phyloP scores from a whole-genome alignment of 2,329 filamentous ascomycete genomes.

The Calonectria multiphialidica region DNA sequence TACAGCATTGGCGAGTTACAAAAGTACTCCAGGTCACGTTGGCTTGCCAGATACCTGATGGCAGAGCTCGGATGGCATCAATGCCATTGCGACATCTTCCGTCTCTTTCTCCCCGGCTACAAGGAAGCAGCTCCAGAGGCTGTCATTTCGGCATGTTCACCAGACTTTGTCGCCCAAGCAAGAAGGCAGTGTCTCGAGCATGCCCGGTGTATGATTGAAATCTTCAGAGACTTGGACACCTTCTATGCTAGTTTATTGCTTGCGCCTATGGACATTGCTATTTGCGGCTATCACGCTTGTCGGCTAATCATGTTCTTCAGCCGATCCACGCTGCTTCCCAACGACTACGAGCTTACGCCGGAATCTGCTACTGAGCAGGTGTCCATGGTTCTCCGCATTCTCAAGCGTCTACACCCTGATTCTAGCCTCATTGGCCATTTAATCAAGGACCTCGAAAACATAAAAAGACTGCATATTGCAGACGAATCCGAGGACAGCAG shows the following conservation, averaged over 20 bases:
- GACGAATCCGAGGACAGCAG: conserved; percentile 1
- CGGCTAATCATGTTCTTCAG: conserved; percentile 18
- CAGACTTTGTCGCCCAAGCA: conserved; percentile 39
- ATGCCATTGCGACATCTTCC: conserved; percentile 54
- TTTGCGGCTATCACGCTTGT: conserved; percentile 20
- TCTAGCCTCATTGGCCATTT: neutral
- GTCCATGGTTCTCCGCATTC: neutral
- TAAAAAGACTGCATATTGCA: neutral
- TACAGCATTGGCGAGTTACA: conserved; percentile 13
- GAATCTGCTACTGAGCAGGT: neutral
- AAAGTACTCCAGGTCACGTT: conserved; percentile 23
- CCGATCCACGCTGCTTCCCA: neutral
- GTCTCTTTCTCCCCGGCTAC: conserved; percentile 52
- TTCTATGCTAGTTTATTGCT: neutral
- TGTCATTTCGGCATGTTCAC: neutral
- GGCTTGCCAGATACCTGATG: conserved; percentile 32
- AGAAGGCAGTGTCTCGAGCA: conserved; percentile 50
- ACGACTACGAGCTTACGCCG: neutral
- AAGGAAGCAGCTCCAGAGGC: conserved; percentile 49
- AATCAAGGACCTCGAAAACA: conserved; percentile 10
- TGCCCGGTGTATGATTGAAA: conserved; percentile 49
- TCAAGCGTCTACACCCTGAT: neutral
- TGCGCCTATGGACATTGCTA: conserved; percentile 30
- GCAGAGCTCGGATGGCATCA: conserved; percentile 45
- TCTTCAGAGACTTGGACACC: conserved; percentile 37